phyloP scores from a whole-genome alignment of 164 flowering plant genomes.

The Kalanchoe fedtschenkoi region DNA sequence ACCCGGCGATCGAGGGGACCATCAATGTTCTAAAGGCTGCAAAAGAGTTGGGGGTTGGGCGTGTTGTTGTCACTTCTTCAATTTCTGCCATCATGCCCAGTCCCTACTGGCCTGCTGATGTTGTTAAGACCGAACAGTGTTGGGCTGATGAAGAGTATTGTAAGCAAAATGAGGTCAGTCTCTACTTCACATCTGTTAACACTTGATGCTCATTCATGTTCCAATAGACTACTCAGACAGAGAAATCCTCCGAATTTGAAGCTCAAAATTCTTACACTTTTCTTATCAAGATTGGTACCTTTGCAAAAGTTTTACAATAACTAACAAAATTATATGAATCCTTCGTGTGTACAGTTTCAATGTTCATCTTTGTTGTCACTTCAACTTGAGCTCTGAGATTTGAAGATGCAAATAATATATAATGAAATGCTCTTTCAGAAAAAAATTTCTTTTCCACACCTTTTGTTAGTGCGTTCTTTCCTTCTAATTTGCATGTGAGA shows the following conservation, averaged over 20 bases:
- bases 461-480: background rate
- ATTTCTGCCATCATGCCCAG: slow-evolving; percentile 59
- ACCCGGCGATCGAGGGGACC: slow-evolving; percentile 79
- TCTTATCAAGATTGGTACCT: too few species aligned
- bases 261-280: too few species aligned
- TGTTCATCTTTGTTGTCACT: too few species aligned
- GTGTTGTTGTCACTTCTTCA: slow-evolving; percentile 90
- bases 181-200: background rate
- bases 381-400: too few species aligned
- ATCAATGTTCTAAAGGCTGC: slow-evolving; percentile 64
- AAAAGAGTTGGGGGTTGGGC: slow-evolving; percentile 50
- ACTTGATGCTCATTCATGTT: background rate
- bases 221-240: background rate
- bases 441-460: too few species aligned
- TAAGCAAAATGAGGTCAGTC: slow-evolving; percentile 40
- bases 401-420: too few species aligned
- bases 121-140: slow-evolving; percentile 53
- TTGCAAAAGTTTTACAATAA: too few species aligned
- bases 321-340: too few species aligned
- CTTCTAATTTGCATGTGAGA: too few species aligned
- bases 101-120: slow-evolving; percentile 66
- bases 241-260: background rate
- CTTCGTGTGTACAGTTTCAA: too few species aligned
- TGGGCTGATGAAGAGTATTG: slow-evolving; percentile 84
- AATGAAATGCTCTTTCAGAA: too few species aligned